Evolutionary conservation across 768 basidiomycete genomes (phyloP), one percentile per base, ranked within the genome.

Genomic region (Paxillus involutus): DNA sequence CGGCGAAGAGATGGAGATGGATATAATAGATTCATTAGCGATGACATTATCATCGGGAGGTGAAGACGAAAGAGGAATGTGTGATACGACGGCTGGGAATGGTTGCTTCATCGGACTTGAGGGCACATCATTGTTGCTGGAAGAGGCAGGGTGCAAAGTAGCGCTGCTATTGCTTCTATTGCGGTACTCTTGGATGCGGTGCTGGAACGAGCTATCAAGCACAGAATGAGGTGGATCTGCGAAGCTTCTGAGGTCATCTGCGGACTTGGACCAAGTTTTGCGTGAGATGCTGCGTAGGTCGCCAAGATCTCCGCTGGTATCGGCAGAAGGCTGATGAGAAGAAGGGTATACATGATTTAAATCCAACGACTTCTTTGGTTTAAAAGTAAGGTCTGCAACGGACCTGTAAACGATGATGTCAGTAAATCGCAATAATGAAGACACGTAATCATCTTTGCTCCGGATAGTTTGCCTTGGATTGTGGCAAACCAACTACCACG

Each of bases 201-300:
- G 80, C 40, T 88, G 83, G 59, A 89, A 74, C 17, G 77, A 74
- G 6, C 77, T 59, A 43, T 80, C 78, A 48, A 78, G 62, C n/a
- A 72, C 72, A 36, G 71, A 61, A 52, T 54, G 59, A 26, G 67
- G 67, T 12, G 60, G 69, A 37, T 65, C 63, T 13, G 76, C 75
- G 46, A 84, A 70, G 65, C 80, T 83, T 61, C 82, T 79, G 47
- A 92, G 78, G 66, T 93, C 90, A 64, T 92, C 90, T 19, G 83
- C 89, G 6, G 88, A 91, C 64, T 76, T 84, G 24, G 89, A 90
- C 90, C 90, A 92, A 12, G 78, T 80, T 65, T 83, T 86, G 61
- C 83, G 79, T 1, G 88, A 87, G 10, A 89, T 82, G 46, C 68
- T 73, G 42, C 87, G 83, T 46, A 91, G 76, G 69, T 91, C 89